These are phyloP conservation scores for Ogataea sp. DNA, from an alignment of 805 yeast genomes.

Conservation along the genomic window DNA sequence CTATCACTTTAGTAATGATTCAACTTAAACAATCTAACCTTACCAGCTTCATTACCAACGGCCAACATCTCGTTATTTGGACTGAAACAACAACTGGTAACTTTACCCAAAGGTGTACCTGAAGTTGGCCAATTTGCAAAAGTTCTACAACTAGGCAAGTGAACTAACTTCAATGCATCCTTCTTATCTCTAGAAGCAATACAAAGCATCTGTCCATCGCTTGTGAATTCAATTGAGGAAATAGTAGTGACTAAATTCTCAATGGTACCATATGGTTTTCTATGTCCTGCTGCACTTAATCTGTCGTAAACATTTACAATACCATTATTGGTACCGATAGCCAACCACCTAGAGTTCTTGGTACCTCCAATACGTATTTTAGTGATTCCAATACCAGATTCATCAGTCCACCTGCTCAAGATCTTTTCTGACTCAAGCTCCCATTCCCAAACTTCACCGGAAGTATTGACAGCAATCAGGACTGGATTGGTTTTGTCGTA, in stretches of 20 bases:
- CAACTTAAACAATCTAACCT: slow-evolving; percentile 80
- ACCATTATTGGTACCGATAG: slow-evolving; percentile 85
- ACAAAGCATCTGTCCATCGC: slow-evolving; percentile 84
- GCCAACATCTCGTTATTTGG: slow-evolving; percentile 78
- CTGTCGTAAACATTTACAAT: slow-evolving; percentile 82
- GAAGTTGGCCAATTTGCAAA: slow-evolving; percentile 97
- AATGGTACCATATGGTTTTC: slow-evolving; percentile 52
- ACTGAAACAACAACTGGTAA: slow-evolving; percentile 71
- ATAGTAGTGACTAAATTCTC: slow-evolving; percentile 80
- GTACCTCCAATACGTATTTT: slow-evolving; percentile 61
- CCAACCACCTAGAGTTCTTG: slow-evolving; percentile 65
- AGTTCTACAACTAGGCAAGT: slow-evolving; percentile 79
- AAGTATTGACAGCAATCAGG: slow-evolving; percentile 53
- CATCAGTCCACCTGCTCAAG: slow-evolving; percentile 71
- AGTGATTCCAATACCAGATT: slow-evolving; percentile 79
- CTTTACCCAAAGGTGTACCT: slow-evolving; percentile 93
- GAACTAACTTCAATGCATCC: slow-evolving; percentile 82
- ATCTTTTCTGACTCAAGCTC: slow-evolving; percentile 42
- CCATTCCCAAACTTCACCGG: slow-evolving; percentile 91
- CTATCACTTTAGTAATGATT: slow-evolving; percentile 73
- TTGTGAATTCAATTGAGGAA: slow-evolving; percentile 63
- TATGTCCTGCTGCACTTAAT: slow-evolving; percentile 2
- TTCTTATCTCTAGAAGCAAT: slow-evolving; percentile 78
- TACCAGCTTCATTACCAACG: slow-evolving; percentile 87
- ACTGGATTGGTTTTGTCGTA: slow-evolving; percentile 29